These are phyloP conservation scores for Yamadazyma kitorensis DNA, from an alignment of 805 yeast species.

Conservation along the genomic window DNA sequence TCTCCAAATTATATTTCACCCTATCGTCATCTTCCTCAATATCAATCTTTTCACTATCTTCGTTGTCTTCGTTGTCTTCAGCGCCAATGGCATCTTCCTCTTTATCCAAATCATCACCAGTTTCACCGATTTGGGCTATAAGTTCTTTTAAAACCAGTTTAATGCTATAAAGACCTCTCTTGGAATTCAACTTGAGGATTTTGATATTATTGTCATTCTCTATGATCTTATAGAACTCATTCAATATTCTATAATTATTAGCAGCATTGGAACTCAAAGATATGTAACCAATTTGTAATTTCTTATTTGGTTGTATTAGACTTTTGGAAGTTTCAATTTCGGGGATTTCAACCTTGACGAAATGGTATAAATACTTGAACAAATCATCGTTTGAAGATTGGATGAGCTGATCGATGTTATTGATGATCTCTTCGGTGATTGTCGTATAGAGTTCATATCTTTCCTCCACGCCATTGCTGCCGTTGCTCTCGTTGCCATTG, in stretches of 20 bases:
- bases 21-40: slow-evolving; percentile 20
- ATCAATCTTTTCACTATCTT: slow-evolving; percentile 15
- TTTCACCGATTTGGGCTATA: slow-evolving; percentile 22
- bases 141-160: slow-evolving; percentile 33
- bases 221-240: slow-evolving; percentile 26
- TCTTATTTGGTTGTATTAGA: slow-evolving; percentile 7
- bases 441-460: slow-evolving; percentile 2
- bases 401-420: slow-evolving; percentile 3
- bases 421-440: neutral
- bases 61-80: slow-evolving; percentile 15
- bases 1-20: slow-evolving; percentile 35
- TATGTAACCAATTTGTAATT: slow-evolving; percentile 32
- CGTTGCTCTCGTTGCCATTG: no score
- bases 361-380: slow-evolving; percentile 24
- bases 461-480: no score
- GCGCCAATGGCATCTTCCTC: slow-evolving; percentile 13
- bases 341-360: slow-evolving; percentile 13
- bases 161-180: slow-evolving; percentile 27
- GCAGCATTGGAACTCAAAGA: slow-evolving; percentile 40
- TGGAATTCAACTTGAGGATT: slow-evolving; percentile 27
- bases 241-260: slow-evolving; percentile 35
- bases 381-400: slow-evolving; percentile 27
- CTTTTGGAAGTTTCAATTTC: slow-evolving; percentile 2
- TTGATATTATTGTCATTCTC: slow-evolving; percentile 14
- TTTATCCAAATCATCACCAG: slow-evolving; percentile 4